Evolutionary conservation across 208 protist genomes (phyloP), one percentile per base, ranked within the genome.

Genomic region (Trypanosoma brucei): DNA sequence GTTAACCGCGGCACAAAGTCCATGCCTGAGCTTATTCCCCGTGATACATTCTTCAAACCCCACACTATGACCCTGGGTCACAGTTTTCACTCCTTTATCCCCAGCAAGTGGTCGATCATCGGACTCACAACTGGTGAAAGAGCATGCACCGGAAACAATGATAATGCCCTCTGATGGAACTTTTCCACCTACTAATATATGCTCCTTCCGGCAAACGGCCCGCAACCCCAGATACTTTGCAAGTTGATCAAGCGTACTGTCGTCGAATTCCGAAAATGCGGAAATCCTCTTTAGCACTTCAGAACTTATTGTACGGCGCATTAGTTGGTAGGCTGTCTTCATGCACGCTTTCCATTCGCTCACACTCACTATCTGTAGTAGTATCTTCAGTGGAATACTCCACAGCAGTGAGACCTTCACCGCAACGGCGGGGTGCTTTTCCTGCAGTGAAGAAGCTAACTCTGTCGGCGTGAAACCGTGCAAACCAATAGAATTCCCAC

Each of bases 31-130:
- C 34, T 45, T 33, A 59, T 75, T 70, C n/a, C 70, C 65, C 30
- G 71, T 67, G 22, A 88, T 57, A 54, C 65, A 65, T 49, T 91
- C 84, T 48, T 70, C 74, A 56, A 91, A 84, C n/a, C 63, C 83
- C 31, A 69, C 46, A 30, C 68, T 64, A 54, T 70, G 39, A 31
- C 84, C 84, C 40, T 61, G 62, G 22, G 56, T 36, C 31, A 81
- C 45, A 42, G 40, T 6, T 0, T 11, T 59, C 22, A 31, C 40
- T 5, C 30, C 14, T 30, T 63, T 60, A 3, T 1, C 48, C 34
- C 2, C n/a, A 55, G 8, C 13, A 8, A 4, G 42, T 34, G 5
- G 1, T 52, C n/a, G 14, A 35, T 54, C 36, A 40, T 61, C 51
- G n/a, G 48, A 34, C 34, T 45, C 13, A 42, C 48, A 40, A 33